These are phyloP conservation scores for Globisporangium sylvaticum DNA, from an alignment of 352 stramenopile species.

Conservation along the genomic window DNA sequence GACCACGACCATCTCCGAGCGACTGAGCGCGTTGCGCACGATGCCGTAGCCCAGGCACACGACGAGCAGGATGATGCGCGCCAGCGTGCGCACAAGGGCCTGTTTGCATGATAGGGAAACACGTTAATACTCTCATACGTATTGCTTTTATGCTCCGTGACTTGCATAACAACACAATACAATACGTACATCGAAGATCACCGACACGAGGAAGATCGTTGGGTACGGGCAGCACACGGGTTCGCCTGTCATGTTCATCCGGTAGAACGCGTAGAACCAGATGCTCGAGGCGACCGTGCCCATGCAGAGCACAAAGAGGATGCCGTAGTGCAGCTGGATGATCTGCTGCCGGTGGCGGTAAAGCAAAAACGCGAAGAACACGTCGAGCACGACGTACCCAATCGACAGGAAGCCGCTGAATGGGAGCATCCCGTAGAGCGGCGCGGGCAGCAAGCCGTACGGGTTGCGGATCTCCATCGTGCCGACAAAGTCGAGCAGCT, in stretches of 20 bases:
- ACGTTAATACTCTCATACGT: background rate
- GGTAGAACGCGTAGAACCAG: constrained; percentile 85
- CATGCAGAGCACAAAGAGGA: constrained; percentile 76
- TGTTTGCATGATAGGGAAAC: constrained; percentile 14
- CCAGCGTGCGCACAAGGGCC: constrained; percentile 80
- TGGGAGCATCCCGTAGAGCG: constrained; percentile 83
- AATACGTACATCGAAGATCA: constrained; percentile 73
- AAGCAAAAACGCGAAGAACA: constrained; percentile 77
- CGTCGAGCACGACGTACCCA: constrained; percentile 73
- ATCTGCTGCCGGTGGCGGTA: constrained; percentile 63
- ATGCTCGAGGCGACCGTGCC: constrained; percentile 50
- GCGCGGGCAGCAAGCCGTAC: constrained; percentile 72
- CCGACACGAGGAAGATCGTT: constrained; percentile 74
- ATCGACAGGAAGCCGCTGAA: constrained; percentile 74
- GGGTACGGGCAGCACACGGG: constrained; percentile 89
- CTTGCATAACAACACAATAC: background rate
- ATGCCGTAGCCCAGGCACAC: constrained; percentile 91
- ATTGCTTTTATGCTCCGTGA: background rate
- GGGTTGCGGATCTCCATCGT: constrained; percentile 79
- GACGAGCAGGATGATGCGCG: constrained; percentile 78
- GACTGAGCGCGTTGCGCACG: constrained; percentile 55
- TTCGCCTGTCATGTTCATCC: constrained; percentile 87
- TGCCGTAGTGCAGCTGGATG: constrained; percentile 80
- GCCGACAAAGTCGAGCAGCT: constrained; percentile 58
- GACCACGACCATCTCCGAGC: constrained; percentile 49